A percentile compares a stretch with the other conserved stretches of the same genome.
phyloP scores from a whole-genome alignment of 2,329 filamentous ascomycete genomes.

The Colletotrichum costaricense region DNA sequence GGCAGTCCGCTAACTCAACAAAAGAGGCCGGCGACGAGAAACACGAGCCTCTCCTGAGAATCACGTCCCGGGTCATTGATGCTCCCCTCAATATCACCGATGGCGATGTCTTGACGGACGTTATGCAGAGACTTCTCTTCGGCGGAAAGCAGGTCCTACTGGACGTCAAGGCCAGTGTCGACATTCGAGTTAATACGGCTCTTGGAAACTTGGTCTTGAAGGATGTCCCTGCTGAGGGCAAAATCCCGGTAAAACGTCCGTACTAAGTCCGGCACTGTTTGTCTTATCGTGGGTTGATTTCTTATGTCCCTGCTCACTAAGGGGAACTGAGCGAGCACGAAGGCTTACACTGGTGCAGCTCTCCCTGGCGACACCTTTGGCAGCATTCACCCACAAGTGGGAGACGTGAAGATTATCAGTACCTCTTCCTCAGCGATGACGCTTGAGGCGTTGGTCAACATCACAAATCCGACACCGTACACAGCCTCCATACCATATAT shows the following conservation, averaged over 20 bases:
- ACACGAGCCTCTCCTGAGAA: slow-evolving; percentile 73
- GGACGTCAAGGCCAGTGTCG: slow-evolving; percentile 81
- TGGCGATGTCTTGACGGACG: slow-evolving; percentile 79
- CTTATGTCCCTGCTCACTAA: slow-evolving; percentile 26
- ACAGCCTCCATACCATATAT: slow-evolving; percentile 84
- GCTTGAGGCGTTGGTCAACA: slow-evolving; percentile 78
- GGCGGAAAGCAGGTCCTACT: slow-evolving; percentile 76
- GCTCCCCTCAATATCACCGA: slow-evolving; percentile 88
- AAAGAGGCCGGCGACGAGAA: slow-evolving; percentile 68
- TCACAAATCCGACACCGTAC: slow-evolving; percentile 92
- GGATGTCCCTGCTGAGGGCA: slow-evolving; percentile 85
- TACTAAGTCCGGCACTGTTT: slow-evolving; percentile 65
- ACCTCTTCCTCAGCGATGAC: slow-evolving; percentile 79
- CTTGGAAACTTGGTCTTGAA: slow-evolving; percentile 85
- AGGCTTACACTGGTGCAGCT: slow-evolving; percentile 60
- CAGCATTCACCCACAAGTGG: slow-evolving; percentile 70
- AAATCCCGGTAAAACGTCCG: slow-evolving; percentile 94
- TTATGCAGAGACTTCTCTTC: slow-evolving; percentile 85
- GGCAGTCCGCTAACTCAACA: slow-evolving; percentile 88
- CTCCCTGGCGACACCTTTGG: slow-evolving; percentile 65
- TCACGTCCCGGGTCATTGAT: slow-evolving; percentile 81
- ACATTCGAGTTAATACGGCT: slow-evolving; percentile 84
- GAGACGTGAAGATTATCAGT: slow-evolving; percentile 76
- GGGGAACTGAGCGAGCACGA: not conserved
- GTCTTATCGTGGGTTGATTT: slow-evolving; percentile 43